Evolutionary conservation across 192 early-diverging fungal species (phyloP).

Genomic region (Oehlia diaphana): DNA sequence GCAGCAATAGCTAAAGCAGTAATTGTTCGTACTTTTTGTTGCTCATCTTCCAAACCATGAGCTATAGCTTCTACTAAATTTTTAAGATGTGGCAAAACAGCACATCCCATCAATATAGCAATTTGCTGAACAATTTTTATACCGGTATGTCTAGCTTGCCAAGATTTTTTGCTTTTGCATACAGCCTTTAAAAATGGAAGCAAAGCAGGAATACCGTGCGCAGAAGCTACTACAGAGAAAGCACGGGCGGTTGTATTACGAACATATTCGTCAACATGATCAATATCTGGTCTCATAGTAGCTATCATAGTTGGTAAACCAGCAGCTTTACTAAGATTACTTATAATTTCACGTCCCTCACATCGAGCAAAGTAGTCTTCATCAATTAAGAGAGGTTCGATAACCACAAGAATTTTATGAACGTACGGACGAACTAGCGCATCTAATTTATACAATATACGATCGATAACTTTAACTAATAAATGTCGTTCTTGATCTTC

Average conservation of each 20-base stretch:
- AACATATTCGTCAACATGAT: slow-evolving; percentile 97
- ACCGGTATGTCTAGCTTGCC: slow-evolving; percentile 98
- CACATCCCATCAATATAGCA: slow-evolving; percentile 92
- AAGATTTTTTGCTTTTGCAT: slow-evolving; percentile 91
- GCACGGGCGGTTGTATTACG: slow-evolving; percentile 97
- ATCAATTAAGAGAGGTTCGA: slow-evolving; percentile 96
- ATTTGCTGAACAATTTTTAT: slow-evolving; percentile 98
- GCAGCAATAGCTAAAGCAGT: slow-evolving; percentile 93
- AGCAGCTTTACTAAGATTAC: slow-evolving; percentile 95
- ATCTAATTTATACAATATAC: slow-evolving; percentile 93
- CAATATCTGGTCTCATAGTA: slow-evolving; percentile 95
- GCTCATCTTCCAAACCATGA: slow-evolving; percentile 92
- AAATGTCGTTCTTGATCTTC: slow-evolving; percentile 99
- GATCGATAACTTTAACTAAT: slow-evolving; percentile 97
- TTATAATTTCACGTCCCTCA: slow-evolving; percentile 97
- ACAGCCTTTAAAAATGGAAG: slow-evolving; percentile 96
- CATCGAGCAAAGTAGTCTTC: slow-evolving; percentile 94
- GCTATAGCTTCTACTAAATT: slow-evolving; percentile 89
- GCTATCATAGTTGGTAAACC: slow-evolving; percentile 98
- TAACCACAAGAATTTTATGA: slow-evolving; percentile 98
- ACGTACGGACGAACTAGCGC: slow-evolving; percentile 95
- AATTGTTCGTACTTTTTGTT: slow-evolving; percentile 94
- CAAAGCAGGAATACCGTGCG: slow-evolving; percentile 91
- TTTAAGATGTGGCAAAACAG: slow-evolving; percentile 91
- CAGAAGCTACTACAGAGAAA: slow-evolving; percentile 95